Evolutionary conservation across 1,139 yeast species (phyloP).

Genomic region (Hyphopichia buzzinii): DNA sequence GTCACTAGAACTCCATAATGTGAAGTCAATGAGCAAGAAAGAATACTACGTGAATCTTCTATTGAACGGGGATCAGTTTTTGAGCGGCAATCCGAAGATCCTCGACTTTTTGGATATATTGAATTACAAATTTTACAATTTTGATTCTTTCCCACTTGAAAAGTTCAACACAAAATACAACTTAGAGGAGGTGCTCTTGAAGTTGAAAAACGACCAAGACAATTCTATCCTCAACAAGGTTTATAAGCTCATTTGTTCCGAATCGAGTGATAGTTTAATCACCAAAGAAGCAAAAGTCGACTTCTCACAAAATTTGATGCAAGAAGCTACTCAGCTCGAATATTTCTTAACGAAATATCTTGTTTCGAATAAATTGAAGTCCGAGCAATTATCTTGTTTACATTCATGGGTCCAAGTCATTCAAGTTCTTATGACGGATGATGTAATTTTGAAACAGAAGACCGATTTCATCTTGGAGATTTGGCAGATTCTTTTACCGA

Average conservation of each 20-base stretch:
- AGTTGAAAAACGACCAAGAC: constrained; percentile 14
- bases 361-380: constrained; percentile 44
- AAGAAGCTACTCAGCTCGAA: constrained; percentile 26
- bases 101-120: constrained; percentile 68
- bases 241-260: constrained; percentile 23
- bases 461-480: constrained; percentile 71
- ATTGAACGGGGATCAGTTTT: constrained; percentile 45
- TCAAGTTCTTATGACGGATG: constrained; percentile 67
- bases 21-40: constrained; percentile 58
- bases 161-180: constrained; percentile 37
- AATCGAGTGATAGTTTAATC: constrained; percentile 13
- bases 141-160: constrained; percentile 38
- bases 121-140: constrained; percentile 49
- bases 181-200: constrained; percentile 25
- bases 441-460: constrained; percentile 27
- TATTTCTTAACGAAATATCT: constrained; percentile 43
- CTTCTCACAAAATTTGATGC: constrained; percentile 25
- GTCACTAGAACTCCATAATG: constrained; percentile 68
- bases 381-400: constrained; percentile 58
- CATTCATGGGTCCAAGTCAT: constrained; percentile 84
- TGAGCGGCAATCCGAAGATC: constrained; percentile 59
- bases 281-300: constrained; percentile 19
- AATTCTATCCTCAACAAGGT: constrained; percentile 20
- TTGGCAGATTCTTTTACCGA: constrained; percentile 73
- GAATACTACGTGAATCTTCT: constrained; percentile 53